Percentiles rank a stretch among this genome's conserved stretches.
Conservation (phyloP, 768 basidiomycete genomes). For the Tricholomella constricta region DNA sequence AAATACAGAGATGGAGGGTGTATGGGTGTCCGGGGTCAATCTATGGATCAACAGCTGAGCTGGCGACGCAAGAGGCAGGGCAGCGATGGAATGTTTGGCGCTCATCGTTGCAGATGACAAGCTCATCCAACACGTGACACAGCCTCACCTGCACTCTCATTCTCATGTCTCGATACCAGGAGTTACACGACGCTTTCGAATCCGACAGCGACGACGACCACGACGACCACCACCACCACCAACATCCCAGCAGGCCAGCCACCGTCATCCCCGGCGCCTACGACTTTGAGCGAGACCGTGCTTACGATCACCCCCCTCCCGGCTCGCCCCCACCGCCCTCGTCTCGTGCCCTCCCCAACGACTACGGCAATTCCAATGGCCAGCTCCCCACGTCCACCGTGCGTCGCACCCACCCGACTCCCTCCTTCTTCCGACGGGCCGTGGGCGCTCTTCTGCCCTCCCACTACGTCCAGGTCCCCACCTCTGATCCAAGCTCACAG, state of each 20-base stretch:
- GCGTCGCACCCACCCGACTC: constrained; percentile 32
- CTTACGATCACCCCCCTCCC: constrained; percentile 76
- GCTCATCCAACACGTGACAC: too few species aligned
- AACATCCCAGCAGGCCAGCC: constrained; percentile 11
- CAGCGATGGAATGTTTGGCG: constrained; percentile 45
- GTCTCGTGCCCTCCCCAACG: constrained; percentile 59
- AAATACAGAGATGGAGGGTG: constrained; percentile 55
- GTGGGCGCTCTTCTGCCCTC: constrained; percentile 65
- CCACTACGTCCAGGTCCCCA: constrained; percentile 59
- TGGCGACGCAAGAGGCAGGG: constrained; percentile 48
- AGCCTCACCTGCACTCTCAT: too few species aligned
- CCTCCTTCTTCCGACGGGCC: constrained; percentile 59
- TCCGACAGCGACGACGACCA: constrained; percentile 24
- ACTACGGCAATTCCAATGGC: constrained; percentile 72
- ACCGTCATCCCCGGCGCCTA: constrained; percentile 51
- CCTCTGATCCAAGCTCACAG: constrained; percentile 34
- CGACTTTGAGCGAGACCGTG: constrained; percentile 80
- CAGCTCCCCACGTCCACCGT: constrained; percentile 53
- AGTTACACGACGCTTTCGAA: constrained; percentile 18
- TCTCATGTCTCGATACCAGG: too few species aligned
- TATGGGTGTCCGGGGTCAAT: constrained; percentile 59
- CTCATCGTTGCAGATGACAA: constrained; percentile 10
- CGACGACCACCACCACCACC: constrained; percentile 9
- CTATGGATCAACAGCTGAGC: constrained; percentile 45
- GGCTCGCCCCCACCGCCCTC: constrained; percentile 74